A percentile compares a stretch with the other conserved stretches of the same genome.
phyloP scores from a whole-genome alignment of 2,329 filamentous ascomycete species.

The Cytospora piceicola region DNA sequence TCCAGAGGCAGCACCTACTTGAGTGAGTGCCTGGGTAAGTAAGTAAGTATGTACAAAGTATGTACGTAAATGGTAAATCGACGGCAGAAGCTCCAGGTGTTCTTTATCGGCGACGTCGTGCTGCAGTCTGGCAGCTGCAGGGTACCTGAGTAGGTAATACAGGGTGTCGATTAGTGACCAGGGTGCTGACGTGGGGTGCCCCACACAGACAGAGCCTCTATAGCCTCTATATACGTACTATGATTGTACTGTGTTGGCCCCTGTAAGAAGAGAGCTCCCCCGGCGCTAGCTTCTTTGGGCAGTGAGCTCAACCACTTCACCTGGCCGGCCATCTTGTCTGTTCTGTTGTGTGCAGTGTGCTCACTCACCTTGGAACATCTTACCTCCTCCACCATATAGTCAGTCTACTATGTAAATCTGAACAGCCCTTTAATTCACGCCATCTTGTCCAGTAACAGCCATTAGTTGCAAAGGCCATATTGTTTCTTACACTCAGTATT shows the following conservation, averaged over 20 bases:
- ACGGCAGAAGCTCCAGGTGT: slow-evolving; percentile 28
- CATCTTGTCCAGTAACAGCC: background rate
- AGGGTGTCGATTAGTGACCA: background rate
- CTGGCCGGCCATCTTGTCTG: background rate
- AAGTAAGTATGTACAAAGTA: too few relatives aligned
- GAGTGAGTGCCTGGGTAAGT: too few relatives aligned
- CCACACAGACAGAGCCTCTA: background rate
- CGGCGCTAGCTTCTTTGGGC: slow-evolving; percentile 13
- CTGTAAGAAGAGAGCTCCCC: background rate
- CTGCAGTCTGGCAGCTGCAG: background rate
- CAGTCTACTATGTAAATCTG: too few relatives aligned
- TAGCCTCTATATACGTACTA: background rate
- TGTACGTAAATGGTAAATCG: background rate
- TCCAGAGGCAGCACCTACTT: background rate
- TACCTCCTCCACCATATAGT: too few relatives aligned
- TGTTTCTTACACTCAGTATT: background rate
- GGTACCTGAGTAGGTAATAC: too few relatives aligned
- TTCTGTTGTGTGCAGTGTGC: too few relatives aligned
- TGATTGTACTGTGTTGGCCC: background rate
- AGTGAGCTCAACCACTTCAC: slow-evolving; percentile 3
- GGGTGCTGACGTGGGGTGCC: slow-evolving; percentile 5
- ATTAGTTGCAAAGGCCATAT: background rate
- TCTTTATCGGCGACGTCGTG: slow-evolving; percentile 20
- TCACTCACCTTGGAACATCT: background rate
- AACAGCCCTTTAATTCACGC: too few relatives aligned